Evolutionary conservation across 2,329 filamentous ascomycete species (phyloP).

Genomic region (Magnaporthiopsis poae): DNA sequence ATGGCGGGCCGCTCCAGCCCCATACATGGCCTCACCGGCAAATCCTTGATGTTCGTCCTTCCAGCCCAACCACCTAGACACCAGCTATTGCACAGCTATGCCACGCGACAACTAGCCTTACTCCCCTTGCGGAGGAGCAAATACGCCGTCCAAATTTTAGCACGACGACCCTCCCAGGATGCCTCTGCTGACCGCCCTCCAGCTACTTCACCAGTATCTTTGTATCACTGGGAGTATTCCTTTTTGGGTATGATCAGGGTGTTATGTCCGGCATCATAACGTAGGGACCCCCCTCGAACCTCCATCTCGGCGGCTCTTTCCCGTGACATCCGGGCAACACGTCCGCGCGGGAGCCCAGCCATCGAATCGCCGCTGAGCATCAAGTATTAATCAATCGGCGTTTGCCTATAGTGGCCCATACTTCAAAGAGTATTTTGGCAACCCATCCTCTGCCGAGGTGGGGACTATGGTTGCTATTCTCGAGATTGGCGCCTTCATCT

Average conservation of each 20-base stretch:
- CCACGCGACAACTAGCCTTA: no score
- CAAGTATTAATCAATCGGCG: neutral
- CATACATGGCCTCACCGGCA: slow-evolving; percentile 88
- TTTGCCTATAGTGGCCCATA: slow-evolving; percentile 57
- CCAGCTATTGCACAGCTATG: neutral
- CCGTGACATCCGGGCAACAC: neutral
- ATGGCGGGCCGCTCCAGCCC: slow-evolving; percentile 73
- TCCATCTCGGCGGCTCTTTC: neutral
- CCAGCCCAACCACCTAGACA: neutral
- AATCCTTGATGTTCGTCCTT: slow-evolving; percentile 68
- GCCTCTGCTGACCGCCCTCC: slow-evolving; percentile 17
- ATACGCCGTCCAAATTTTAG: neutral
- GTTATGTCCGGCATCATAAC: slow-evolving; percentile 71
- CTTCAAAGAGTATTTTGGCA: slow-evolving; percentile 86
- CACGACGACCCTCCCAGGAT: neutral
- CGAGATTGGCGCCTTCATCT: slow-evolving; percentile 83
- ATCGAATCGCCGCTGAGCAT: neutral
- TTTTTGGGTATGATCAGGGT: slow-evolving; percentile 84
- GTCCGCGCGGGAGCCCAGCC: no score
- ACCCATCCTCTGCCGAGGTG: slow-evolving; percentile 76
- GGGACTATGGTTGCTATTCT: slow-evolving; percentile 97
- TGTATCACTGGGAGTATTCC: slow-evolving; percentile 74
- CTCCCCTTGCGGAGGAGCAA: neutral
- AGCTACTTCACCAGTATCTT: slow-evolving; percentile 94
- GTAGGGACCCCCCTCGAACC: slow-evolving; percentile 31